Conservation (phyloP, 2,329 filamentous ascomycete genomes). For the Hymenoscyphus albidus region DNA sequence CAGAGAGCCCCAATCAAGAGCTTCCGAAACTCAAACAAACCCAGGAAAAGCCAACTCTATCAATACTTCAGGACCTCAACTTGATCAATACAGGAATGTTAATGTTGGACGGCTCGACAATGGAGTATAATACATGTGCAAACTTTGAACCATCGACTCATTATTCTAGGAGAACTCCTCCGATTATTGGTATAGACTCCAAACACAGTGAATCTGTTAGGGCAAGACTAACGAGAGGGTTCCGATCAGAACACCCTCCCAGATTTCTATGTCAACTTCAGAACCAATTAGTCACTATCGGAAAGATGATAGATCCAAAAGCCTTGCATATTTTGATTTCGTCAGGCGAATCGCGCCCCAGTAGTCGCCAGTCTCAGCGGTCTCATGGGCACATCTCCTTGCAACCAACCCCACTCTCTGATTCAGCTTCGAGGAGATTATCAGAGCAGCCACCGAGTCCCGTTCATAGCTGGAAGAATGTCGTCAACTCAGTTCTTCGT, state of each 20-base stretch:
- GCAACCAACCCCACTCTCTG: background rate
- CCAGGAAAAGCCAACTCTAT: background rate
- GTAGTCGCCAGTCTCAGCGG: background rate
- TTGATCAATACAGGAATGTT: background rate
- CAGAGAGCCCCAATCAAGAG: background rate
- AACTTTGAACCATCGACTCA: background rate
- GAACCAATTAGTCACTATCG: background rate
- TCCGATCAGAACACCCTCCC: background rate
- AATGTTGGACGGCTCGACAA: background rate
- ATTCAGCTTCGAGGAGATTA: background rate
- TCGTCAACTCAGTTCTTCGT: background rate
- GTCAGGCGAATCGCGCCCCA: background rate
- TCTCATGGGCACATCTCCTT: background rate
- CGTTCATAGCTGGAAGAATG: background rate
- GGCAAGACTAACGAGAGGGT: background rate
- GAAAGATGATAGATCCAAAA: background rate
- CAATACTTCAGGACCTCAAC: background rate
- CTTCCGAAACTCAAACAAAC: background rate
- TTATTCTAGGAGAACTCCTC: background rate
- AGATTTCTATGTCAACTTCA: background rate
- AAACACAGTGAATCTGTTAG: background rate
- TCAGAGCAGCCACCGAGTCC: background rate
- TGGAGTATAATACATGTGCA: background rate
- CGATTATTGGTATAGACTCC: background rate
- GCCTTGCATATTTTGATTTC: background rate